Percentiles rank a stretch among this genome's conserved stretches.
Conservation (phyloP, 2,329 filamentous ascomycete genomes). For the Coniochaeta sp. region DNA sequence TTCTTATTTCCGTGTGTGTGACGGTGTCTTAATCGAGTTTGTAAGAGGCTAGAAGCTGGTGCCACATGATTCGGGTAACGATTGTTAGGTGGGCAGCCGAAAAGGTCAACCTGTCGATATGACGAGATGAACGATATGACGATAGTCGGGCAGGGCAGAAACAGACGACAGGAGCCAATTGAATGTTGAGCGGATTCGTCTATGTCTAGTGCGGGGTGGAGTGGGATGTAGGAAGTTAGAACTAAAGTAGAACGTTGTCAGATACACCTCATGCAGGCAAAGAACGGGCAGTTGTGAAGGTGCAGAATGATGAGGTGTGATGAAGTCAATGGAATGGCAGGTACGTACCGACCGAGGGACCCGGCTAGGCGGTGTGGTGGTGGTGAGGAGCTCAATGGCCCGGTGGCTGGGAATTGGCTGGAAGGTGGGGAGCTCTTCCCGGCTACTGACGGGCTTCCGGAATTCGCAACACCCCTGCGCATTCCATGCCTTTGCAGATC, state of each 20-base stretch:
- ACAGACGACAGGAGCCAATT: neutral
- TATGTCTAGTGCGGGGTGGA: neutral
- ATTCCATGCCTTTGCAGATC: neutral
- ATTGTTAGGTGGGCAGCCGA: neutral
- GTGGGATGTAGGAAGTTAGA: neutral
- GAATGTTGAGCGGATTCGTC: too few relatives aligned
- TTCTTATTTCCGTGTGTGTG: conserved; percentile 14
- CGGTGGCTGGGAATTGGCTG: neutral
- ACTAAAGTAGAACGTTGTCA: too few relatives aligned
- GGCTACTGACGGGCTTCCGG: conserved; percentile 1
- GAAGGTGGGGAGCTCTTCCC: neutral
- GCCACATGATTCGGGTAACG: neutral
- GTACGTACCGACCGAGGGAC: neutral
- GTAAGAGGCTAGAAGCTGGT: neutral
- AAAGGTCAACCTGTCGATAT: too few relatives aligned
- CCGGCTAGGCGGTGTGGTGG: neutral
- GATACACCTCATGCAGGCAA: neutral
- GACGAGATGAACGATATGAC: neutral
- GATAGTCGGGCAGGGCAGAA: neutral
- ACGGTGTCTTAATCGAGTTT: conserved; percentile 1
- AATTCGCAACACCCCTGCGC: neutral
- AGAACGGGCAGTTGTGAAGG: neutral
- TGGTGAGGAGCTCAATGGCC: too few relatives aligned
- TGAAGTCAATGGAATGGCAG: neutral
- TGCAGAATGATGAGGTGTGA: neutral